phyloP scores from a whole-genome alignment of 768 basidiomycete genomes.

The Tylopilus subfusipes region DNA sequence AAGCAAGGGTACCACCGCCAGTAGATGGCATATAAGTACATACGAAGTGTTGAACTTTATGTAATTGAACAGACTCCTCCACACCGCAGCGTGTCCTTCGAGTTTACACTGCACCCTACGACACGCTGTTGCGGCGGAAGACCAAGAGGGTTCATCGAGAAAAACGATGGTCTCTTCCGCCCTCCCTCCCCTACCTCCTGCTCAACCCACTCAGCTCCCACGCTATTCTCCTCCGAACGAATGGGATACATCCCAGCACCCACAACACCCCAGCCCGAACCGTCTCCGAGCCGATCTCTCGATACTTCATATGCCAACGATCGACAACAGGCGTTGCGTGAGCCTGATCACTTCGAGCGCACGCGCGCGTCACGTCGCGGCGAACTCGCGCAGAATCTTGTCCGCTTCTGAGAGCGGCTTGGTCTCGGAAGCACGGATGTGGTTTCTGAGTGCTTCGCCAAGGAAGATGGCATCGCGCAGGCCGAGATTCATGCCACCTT shows the following conservation, averaged over 20 bases:
- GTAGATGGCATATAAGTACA: too few species aligned
- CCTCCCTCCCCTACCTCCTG: too few species aligned
- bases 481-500: slow-evolving; percentile 59
- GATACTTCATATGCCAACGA: slow-evolving; percentile 23
- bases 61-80: too few species aligned
- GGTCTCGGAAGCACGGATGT: slow-evolving; percentile 22
- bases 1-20: too few species aligned
- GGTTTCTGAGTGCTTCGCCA: slow-evolving; percentile 38
- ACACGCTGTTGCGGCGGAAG: too few species aligned
- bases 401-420: slow-evolving; percentile 21
- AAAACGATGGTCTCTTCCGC: too few species aligned
- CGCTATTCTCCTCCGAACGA: slow-evolving; percentile 8
- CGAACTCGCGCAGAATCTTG: slow-evolving; percentile 34
- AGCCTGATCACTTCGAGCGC: slow-evolving; percentile 41
- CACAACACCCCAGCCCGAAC: slow-evolving; percentile 27
- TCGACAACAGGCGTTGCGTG: slow-evolving; percentile 33
- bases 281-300: slow-evolving; percentile 19
- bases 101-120: too few species aligned
- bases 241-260: slow-evolving; percentile 14
- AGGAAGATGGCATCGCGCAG: slow-evolving; percentile 50
- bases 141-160: too few species aligned
- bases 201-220: slow-evolving; percentile 24
- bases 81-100: too few species aligned
- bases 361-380: slow-evolving; percentile 32
- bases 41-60: too few species aligned